Percentiles rank a stretch among this genome's conserved stretches.
Evolutionary conservation across 192 early-diverging fungal species (phyloP).

Genomic region (Linnemannia elongata): DNA sequence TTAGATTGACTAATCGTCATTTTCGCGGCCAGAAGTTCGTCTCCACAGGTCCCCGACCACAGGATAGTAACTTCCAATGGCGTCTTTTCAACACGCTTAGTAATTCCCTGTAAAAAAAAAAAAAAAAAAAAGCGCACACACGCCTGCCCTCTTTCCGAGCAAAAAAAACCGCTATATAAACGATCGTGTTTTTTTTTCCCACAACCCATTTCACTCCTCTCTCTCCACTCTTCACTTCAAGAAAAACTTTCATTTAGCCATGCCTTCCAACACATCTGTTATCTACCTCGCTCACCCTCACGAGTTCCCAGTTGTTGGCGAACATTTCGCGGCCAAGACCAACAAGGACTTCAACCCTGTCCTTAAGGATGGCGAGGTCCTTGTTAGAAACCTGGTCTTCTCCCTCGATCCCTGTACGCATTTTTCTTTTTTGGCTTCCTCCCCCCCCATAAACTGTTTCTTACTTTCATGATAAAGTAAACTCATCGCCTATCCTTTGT

Average conservation of each 20-base stretch:
- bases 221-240: background rate
- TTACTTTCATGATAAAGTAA: background rate
- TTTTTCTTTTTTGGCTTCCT: background rate
- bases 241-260: background rate
- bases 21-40: background rate
- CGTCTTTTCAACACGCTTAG: background rate
- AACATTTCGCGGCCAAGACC: constrained; percentile 64
- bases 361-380: constrained; percentile 64
- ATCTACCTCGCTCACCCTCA: constrained; percentile 61
- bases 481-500: background rate
- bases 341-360: constrained; percentile 63
- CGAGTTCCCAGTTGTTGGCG: constrained; percentile 58
- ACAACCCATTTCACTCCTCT: background rate
- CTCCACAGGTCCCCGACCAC: background rate
- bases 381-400: constrained; percentile 75
- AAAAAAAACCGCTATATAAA: background rate
- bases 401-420: constrained; percentile 78
- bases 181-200: background rate
- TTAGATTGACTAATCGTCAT: background rate
- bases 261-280: constrained; percentile 62
- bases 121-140: background rate
- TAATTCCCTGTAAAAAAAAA: background rate
- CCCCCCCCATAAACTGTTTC: background rate
- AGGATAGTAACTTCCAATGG: background rate
- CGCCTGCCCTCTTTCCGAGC: background rate